Evolutionary conservation across 257 asterid species (phyloP), one percentile per base, ranked within the genome.

Genomic region (Scutellaria baicalensis): DNA sequence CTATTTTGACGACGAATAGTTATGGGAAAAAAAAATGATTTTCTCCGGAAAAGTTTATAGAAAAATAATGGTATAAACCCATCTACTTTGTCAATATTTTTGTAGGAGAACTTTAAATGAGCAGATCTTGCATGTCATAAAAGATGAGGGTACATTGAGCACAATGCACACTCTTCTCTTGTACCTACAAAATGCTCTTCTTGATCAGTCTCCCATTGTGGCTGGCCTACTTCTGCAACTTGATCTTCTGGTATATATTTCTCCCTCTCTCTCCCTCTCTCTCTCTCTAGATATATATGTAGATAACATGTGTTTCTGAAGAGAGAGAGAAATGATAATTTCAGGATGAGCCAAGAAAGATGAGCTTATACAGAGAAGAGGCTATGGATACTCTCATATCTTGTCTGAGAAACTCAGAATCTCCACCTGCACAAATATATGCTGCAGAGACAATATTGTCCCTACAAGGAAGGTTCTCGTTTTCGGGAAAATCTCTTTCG

Each of bases 341-440:
- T 57, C 75, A 91, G 93, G 91, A 66, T 55, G 97, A 89, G 77
- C 97, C 97, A 12, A 87, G 92, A 79, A 89, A 89, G 80, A 91
- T 89, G 95, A 91, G 97, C 71, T 89, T 91, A 69, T 91, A 87
- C 72, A 58, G 96, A 23, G 97, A 91, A 83, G 97, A 91, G 79
- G 93, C 96, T 10, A 81, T 87, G 8, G 96, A 87, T 80, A 65
- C 78, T 12, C 87, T 91, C 12, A 83, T 91, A 47, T 78, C 90
- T 35, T 84, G 90, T 80, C 96, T 91, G 33, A 81, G 83, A 77
- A 89, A 87, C 74, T 55, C 93, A 1, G 90, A 86, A 65, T 78
- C 51, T 27, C 92, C 88, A 13, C 59, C 75, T 49, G 79, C 86
- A 74, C 96, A 91, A 66, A 77, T 85, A 40, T 76, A 78, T 47